A percentile compares a stretch with the other conserved stretches of the same genome.
Conservation (phyloP, 257 asterid species). For the Osmanthus fragrans region DNA sequence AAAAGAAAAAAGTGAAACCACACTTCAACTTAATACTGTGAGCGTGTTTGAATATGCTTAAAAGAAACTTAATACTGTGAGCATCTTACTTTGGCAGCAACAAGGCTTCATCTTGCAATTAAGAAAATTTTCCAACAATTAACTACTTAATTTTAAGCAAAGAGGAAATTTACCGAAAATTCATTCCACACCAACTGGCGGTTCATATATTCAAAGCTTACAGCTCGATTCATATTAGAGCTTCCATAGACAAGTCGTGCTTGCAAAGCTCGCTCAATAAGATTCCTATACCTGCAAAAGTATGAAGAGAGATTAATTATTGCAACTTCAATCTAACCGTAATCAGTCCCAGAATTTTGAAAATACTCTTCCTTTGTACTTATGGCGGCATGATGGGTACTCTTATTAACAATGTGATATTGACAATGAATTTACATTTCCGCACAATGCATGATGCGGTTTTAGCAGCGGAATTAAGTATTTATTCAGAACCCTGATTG, state of each 20-base stretch:
- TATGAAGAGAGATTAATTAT: background rate
- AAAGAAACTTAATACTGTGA: background rate
- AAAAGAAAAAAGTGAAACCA: too few species aligned
- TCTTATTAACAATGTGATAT: too few species aligned
- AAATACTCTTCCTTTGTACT: background rate
- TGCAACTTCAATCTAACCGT: background rate
- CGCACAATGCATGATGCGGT: background rate
- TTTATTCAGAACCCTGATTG: background rate
- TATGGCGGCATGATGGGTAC: too few species aligned
- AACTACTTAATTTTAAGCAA: slow-evolving; percentile 9
- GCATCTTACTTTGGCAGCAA: background rate
- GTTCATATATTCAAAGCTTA: slow-evolving; percentile 98
- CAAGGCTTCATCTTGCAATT: background rate
- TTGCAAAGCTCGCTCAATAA: slow-evolving; percentile 70
- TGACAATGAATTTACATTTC: too few species aligned
- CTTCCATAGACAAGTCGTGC: slow-evolving; percentile 86
- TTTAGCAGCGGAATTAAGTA: background rate
- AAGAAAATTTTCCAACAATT: background rate
- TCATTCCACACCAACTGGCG: slow-evolving; percentile 98
- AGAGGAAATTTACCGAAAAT: slow-evolving; percentile 29
- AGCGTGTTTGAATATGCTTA: too few species aligned
- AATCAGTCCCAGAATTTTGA: background rate
- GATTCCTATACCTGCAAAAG: slow-evolving; percentile 66
- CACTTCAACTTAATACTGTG: too few species aligned
- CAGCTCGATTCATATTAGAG: slow-evolving; percentile 49